These are phyloP conservation scores for Trichoderma sp. DNA, from an alignment of 2,329 filamentous ascomycete species.

Conservation along the genomic window DNA sequence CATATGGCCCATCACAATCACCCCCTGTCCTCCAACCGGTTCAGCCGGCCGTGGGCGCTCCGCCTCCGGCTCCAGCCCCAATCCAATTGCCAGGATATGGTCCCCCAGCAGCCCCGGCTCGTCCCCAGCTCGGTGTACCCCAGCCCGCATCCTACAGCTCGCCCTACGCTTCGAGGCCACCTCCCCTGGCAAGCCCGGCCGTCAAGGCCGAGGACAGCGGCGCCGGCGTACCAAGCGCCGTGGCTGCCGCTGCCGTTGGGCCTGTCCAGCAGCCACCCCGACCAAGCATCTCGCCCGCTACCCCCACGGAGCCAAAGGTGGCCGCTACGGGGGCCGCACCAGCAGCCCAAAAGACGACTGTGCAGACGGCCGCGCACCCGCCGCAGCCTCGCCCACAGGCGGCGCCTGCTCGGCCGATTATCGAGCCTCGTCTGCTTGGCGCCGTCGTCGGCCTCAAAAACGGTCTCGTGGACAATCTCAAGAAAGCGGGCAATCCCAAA, in stretches of 20 bases:
- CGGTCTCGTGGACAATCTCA: constrained; percentile 51
- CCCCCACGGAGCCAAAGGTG: constrained; percentile 31
- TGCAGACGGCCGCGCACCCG: constrained; percentile 33
- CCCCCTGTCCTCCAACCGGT: constrained; percentile 35
- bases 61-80: constrained; percentile 41
- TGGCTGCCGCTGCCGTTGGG: constrained; percentile 22
- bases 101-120: constrained; percentile 43
- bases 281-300: constrained; percentile 29
- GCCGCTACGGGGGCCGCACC: constrained; percentile 28
- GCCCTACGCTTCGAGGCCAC: constrained; percentile 43
- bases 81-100: constrained; percentile 42
- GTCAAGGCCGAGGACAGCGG: constrained; percentile 39
- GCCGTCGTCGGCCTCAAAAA: constrained; percentile 52
- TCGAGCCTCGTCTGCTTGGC: constrained; percentile 48
- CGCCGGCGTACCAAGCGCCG: constrained; percentile 24
- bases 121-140: constrained; percentile 38
- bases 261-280: constrained; percentile 25
- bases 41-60: constrained; percentile 31
- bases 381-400: constrained; percentile 35
- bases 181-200: constrained; percentile 34
- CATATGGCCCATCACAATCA: constrained; percentile 38
- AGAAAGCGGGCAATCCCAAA: constrained; percentile 46
- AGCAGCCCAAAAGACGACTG: constrained; percentile 28
- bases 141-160: constrained; percentile 44
- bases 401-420: constrained; percentile 42